Evolutionary conservation across 495 filamentous ascomycete genomes (phyloP).

Genomic region (Aspergillus indologenus): DNA sequence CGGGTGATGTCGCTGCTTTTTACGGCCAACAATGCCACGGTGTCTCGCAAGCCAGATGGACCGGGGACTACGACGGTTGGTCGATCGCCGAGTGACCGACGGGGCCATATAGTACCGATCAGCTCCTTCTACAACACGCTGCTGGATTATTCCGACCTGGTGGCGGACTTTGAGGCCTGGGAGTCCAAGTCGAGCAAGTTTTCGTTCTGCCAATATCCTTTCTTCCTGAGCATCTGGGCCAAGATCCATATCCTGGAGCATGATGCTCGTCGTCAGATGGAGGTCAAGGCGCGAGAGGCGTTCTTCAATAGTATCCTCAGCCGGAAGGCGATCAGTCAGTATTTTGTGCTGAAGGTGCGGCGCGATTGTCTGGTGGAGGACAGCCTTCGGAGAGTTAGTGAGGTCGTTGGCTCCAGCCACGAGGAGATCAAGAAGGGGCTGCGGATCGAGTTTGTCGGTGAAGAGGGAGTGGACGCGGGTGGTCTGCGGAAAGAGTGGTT

Average conservation of each 20-base stretch:
- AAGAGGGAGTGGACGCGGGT: conserved; percentile 90
- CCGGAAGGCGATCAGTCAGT: conserved; percentile 71
- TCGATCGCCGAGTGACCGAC: conserved; percentile 37
- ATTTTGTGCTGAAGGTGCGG: conserved; percentile 74
- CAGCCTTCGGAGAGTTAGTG: conserved; percentile 80
- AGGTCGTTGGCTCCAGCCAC: conserved; percentile 75
- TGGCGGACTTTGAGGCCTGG: conserved; percentile 88
- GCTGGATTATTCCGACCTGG: conserved; percentile 80
- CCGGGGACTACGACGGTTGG: conserved; percentile 16
- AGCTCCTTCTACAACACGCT: conserved; percentile 86
- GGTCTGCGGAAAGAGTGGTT: conserved; percentile 97
- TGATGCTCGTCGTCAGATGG: conserved; percentile 90
- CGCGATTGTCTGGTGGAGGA: conserved; percentile 91
- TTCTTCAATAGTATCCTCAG: conserved; percentile 87
- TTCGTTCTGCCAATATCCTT: conserved; percentile 91
- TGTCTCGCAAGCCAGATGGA: conserved; percentile 30
- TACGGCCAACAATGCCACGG: conserved; percentile 68
- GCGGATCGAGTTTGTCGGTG: conserved; percentile 80
- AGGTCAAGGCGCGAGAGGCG: conserved; percentile 81
- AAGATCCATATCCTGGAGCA: conserved; percentile 93
- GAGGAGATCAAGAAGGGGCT: conserved; percentile 94
- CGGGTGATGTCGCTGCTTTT: conserved; percentile 81
- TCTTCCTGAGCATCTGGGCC: conserved; percentile 88
- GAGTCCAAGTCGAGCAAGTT: conserved; percentile 73
- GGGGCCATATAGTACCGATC: conserved; percentile 67